Evolutionary conservation across 164 flowering plant species (phyloP).

Genomic region (Buxus sempervirens): DNA sequence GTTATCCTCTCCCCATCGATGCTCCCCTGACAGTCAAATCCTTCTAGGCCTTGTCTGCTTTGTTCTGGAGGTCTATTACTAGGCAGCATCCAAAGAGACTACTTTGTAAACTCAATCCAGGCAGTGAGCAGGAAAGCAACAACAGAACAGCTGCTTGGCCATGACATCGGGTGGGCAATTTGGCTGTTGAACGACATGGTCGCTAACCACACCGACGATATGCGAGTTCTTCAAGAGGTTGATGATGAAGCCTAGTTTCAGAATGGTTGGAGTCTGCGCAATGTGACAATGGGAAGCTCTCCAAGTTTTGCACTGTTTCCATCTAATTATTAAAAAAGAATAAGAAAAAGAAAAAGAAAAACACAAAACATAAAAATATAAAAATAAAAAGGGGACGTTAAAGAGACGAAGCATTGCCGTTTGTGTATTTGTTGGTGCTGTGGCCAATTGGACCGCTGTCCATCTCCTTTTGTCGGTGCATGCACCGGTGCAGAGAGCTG

Average conservation of each 20-base stretch:
- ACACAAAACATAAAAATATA: too few species aligned
- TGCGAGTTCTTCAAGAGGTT: constrained; percentile 5
- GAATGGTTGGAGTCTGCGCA: background rate
- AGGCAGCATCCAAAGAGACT: constrained; percentile 1
- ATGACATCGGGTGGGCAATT: constrained; percentile 24
- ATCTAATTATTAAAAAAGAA: too few species aligned
- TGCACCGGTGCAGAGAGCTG: too few species aligned
- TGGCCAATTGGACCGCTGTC: too few species aligned
- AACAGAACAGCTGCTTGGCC: constrained; percentile 13
- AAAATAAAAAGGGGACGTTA: too few species aligned
- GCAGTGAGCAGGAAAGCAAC: background rate
- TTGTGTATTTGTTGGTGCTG: too few species aligned
- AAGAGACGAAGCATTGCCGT: too few species aligned
- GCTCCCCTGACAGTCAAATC: constrained; percentile 44
- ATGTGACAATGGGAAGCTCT: constrained; percentile 17
- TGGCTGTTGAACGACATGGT: constrained; percentile 10
- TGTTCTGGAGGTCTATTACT: constrained; percentile 8
- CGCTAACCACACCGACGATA: constrained; percentile 7
- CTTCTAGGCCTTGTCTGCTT: constrained; percentile 18
- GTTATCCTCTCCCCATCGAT: constrained; percentile 40
- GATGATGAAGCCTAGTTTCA: constrained; percentile 10
- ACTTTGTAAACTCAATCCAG: constrained; percentile 15
- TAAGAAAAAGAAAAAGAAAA: too few species aligned
- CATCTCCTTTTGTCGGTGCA: too few species aligned
- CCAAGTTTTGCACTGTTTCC: constrained; percentile 29